phyloP scores from a whole-genome alignment of 2,329 filamentous ascomycete species.

The Phialophora tarda region DNA sequence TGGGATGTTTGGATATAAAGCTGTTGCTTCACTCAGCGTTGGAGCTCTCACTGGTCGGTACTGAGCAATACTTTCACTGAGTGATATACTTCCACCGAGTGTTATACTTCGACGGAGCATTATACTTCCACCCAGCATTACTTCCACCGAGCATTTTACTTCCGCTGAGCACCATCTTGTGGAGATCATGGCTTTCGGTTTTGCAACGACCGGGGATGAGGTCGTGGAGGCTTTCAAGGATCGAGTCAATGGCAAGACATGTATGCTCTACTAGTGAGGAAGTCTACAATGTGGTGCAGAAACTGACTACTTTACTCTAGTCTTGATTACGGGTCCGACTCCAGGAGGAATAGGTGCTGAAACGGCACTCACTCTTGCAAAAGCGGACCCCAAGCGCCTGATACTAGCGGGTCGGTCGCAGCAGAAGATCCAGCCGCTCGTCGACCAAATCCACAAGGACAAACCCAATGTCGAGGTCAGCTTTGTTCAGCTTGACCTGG shows the following conservation, averaged over 20 bases:
- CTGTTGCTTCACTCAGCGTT: neutral
- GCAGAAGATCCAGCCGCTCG: slow-evolving; percentile 40
- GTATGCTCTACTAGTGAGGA: slow-evolving; percentile 31
- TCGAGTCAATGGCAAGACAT: slow-evolving; percentile 43
- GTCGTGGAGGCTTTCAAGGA: slow-evolving; percentile 43
- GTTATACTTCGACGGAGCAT: neutral
- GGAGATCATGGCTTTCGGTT: slow-evolving; percentile 40
- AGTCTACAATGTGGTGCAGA: neutral
- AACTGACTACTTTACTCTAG: slow-evolving; percentile 26
- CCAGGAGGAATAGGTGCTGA: slow-evolving; percentile 40
- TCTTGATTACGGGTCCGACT: slow-evolving; percentile 41
- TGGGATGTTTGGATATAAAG: neutral
- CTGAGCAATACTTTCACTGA: neutral
- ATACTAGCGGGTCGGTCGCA: slow-evolving; percentile 42
- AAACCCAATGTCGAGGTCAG: slow-evolving; percentile 26
- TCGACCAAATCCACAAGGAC: slow-evolving; percentile 35
- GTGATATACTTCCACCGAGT: neutral
- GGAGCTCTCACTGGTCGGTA: neutral
- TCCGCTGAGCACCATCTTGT: neutral
- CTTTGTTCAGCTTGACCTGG: slow-evolving; percentile 36
- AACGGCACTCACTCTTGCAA: slow-evolving; percentile 41
- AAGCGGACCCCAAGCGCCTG: slow-evolving; percentile 40
- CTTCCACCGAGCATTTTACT: neutral
- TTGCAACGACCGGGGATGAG: slow-evolving; percentile 42
- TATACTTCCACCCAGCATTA: neutral